Conservation (phyloP, 306 rosid genomes). For the Medicago ruthenica region DNA sequence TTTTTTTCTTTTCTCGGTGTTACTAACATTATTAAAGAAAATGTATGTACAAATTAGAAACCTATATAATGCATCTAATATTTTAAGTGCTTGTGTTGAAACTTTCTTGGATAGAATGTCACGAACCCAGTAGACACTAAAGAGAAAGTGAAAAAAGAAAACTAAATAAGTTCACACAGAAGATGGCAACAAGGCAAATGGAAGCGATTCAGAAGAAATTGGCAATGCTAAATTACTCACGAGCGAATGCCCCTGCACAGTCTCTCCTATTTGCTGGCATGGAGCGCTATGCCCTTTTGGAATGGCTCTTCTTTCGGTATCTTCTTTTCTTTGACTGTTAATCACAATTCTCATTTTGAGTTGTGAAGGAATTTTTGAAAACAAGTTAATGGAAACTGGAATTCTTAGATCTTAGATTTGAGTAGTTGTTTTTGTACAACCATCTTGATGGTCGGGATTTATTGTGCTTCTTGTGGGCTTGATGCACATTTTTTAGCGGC, state of each 20-base stretch:
- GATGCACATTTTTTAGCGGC: not conserved
- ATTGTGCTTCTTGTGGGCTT: slow-evolving; percentile 5
- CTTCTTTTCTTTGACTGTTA: not conserved
- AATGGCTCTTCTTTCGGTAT: slow-evolving; percentile 96
- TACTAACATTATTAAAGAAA: not conserved
- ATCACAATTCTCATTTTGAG: slow-evolving; percentile 3
- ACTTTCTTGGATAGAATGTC: not conserved
- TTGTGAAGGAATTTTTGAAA: not conserved
- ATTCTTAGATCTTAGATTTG: not conserved
- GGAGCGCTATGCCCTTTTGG: slow-evolving; percentile 95
- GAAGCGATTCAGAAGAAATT: slow-evolving; percentile 86
- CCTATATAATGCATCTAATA: not conserved
- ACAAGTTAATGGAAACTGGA: slow-evolving; percentile 2
- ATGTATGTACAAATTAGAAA: not conserved
- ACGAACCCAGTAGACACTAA: not conserved
- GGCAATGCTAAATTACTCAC: slow-evolving; percentile 67
- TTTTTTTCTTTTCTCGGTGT: not conserved
- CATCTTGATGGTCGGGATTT: not conserved
- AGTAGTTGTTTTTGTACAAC: not conserved
- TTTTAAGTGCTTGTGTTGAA: not conserved
- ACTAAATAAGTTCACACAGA: slow-evolving; percentile 24
- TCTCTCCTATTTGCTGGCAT: slow-evolving; percentile 93
- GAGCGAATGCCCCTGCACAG: slow-evolving; percentile 95
- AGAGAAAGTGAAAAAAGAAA: slow-evolving; percentile 2
- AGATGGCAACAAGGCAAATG: slow-evolving; percentile 92